phyloP scores from a whole-genome alignment of 192 early-diverging fungal species.

The Backusella westeae region DNA sequence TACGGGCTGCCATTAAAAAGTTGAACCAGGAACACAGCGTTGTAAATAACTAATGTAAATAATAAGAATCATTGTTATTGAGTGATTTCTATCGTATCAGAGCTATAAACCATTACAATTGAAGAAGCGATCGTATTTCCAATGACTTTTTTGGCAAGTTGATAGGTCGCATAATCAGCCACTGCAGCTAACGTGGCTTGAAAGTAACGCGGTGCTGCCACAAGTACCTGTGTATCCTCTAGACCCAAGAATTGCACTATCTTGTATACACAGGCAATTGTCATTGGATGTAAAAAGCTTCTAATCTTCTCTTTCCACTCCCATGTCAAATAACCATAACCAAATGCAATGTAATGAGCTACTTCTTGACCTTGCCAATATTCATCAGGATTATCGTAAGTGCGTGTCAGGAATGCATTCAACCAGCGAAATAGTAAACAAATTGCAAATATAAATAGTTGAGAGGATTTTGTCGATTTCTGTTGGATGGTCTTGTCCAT shows the following conservation, averaged over 20 bases:
- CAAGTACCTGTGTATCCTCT: conserved; percentile 65
- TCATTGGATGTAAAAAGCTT: conserved; percentile 77
- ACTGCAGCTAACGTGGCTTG: conserved; percentile 74
- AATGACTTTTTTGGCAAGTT: conserved; percentile 51
- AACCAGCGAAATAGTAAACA: conserved; percentile 50
- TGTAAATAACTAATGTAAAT: conserved; percentile 43
- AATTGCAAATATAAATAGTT: conserved; percentile 11
- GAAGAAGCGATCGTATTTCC: conserved; percentile 25
- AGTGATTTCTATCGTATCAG: neutral
- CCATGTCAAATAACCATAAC: conserved; percentile 91
- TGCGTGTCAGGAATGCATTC: conserved; percentile 63
- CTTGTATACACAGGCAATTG: conserved; percentile 80
- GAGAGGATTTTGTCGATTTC: neutral
- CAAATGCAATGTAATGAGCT: conserved; percentile 82
- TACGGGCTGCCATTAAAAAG: conserved; percentile 51
- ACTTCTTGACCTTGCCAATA: conserved; percentile 97
- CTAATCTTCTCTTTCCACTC: conserved; percentile 87
- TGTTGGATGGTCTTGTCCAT: conserved; percentile 10
- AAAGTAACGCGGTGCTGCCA: conserved; percentile 73
- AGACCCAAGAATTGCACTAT: conserved; percentile 56
- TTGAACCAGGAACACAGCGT: conserved; percentile 60
- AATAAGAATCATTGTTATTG: neutral
- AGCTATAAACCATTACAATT: conserved; percentile 16
- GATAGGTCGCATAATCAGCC: conserved; percentile 72
- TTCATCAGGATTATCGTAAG: conserved; percentile 93